Evolutionary conservation across 768 basidiomycete species (phyloP).

Genomic region (Rhodotorula kratochvilovae): DNA sequence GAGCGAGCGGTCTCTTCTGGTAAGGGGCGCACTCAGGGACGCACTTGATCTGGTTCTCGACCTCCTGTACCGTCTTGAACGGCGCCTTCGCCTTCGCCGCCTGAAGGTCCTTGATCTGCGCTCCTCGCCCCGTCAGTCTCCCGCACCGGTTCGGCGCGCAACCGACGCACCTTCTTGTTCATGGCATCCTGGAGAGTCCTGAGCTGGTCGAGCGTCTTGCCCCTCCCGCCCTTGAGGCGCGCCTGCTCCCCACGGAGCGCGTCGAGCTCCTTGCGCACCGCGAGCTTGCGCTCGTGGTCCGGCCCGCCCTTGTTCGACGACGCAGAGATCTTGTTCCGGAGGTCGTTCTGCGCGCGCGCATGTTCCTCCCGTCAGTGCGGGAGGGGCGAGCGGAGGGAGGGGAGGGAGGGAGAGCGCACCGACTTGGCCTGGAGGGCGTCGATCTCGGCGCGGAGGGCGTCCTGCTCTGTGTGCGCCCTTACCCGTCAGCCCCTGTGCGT

Average conservation of each 20-base stretch:
- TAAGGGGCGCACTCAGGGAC: too few species aligned
- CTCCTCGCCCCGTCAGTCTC: too few species aligned
- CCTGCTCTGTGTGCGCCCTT: conserved; percentile 52
- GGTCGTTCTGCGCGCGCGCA: conserved; percentile 53
- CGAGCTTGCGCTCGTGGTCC: conserved; percentile 65
- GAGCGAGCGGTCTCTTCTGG: too few species aligned
- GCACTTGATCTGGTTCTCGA: conserved; percentile 81
- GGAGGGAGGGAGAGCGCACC: conserved; percentile 54
- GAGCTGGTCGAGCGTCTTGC: conserved; percentile 71
- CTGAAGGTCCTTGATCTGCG: conserved; percentile 79
- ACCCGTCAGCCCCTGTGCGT: background rate
- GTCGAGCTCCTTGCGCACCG: conserved; percentile 76
- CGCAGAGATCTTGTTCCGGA: conserved; percentile 70
- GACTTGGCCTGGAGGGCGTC: conserved; percentile 73
- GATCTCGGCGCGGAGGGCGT: conserved; percentile 73
- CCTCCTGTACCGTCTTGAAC: conserved; percentile 76
- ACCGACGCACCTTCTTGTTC: conserved; percentile 72
- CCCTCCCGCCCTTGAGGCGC: conserved; percentile 63
- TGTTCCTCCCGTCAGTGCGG: too few species aligned
- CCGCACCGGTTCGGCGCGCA: too few species aligned
- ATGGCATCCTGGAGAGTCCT: conserved; percentile 71
- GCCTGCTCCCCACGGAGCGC: conserved; percentile 72
- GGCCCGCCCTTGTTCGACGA: conserved; percentile 56
- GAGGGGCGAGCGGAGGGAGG: background rate
- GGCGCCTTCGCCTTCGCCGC: conserved; percentile 68